phyloP scores from a whole-genome alignment of 768 basidiomycete genomes.

The Termitomyces sp. region DNA sequence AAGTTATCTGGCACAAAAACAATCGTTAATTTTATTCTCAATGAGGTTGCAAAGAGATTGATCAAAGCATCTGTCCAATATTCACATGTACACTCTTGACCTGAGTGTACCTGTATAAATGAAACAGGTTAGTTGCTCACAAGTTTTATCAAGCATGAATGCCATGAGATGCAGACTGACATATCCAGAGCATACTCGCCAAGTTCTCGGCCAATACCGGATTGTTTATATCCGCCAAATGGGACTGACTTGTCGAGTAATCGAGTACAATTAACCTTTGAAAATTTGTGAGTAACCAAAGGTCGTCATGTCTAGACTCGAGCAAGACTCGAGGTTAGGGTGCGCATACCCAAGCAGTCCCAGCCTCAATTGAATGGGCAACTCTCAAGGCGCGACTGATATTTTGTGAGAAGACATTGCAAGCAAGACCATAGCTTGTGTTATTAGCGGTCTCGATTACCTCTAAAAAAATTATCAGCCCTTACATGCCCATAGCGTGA shows the following conservation, averaged over 20 bases:
- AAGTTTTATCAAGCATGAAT: too few relatives aligned
- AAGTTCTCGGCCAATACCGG: conserved; percentile 20
- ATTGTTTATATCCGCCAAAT: conserved; percentile 24
- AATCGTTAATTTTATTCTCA: too few relatives aligned
- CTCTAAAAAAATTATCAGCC: too few relatives aligned
- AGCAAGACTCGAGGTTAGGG: not conserved
- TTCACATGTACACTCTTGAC: conserved; percentile 18
- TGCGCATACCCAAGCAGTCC: conserved; percentile 11
- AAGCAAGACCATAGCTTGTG: conserved; percentile 15
- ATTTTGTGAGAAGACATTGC: conserved; percentile 17
- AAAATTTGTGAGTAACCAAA: not conserved
- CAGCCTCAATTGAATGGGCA: conserved; percentile 17
- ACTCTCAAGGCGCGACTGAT: conserved; percentile 16
- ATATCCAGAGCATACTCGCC: conserved; percentile 21
- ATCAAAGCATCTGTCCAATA: conserved; percentile 12
- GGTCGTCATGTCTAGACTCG: not conserved
- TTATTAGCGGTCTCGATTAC: conserved; percentile 11
- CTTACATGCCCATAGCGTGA: conserved; percentile 14
- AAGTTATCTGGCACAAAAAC: too few relatives aligned
- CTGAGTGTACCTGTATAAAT: conserved; percentile 13
- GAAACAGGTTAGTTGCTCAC: not conserved
- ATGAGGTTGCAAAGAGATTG: not conserved
- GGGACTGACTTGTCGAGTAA: conserved; percentile 12
- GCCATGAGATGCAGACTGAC: conserved; percentile 4
- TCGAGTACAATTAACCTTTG: conserved; percentile 17